phyloP scores from a whole-genome alignment of 2,329 filamentous ascomycete species.

The Penicillium italicum region DNA sequence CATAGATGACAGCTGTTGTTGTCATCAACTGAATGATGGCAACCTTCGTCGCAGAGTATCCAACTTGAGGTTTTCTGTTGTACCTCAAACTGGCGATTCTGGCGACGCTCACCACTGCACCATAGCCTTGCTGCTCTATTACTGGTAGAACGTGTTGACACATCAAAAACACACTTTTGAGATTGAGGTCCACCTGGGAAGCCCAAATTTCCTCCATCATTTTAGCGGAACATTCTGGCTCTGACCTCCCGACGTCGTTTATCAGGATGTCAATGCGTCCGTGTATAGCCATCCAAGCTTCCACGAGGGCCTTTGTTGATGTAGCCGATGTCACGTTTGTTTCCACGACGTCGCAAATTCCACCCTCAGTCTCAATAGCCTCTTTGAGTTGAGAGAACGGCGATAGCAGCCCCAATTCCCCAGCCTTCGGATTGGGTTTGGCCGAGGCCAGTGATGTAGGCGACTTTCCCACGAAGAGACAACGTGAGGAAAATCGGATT shows the following conservation, averaged over 20 bases:
- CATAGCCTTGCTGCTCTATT: constrained; percentile 25
- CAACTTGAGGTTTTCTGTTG: constrained; percentile 52
- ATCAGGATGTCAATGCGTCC: constrained; percentile 59
- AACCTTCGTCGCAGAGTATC: constrained; percentile 53
- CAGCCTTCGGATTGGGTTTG: constrained; percentile 44
- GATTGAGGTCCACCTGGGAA: constrained; percentile 52
- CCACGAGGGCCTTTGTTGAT: constrained; percentile 52
- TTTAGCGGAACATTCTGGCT: constrained; percentile 50
- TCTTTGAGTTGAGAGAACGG: constrained; percentile 46
- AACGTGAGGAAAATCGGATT: not conserved
- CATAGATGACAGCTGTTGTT: constrained; percentile 47
- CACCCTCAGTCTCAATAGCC: constrained; percentile 35
- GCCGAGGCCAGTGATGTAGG: constrained; percentile 27
- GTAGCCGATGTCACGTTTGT: constrained; percentile 52
- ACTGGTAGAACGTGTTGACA: constrained; percentile 40
- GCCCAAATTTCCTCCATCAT: constrained; percentile 53
- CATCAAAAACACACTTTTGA: constrained; percentile 55
- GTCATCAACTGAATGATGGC: constrained; percentile 52
- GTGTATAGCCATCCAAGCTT: constrained; percentile 51
- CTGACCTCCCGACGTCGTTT: constrained; percentile 59
- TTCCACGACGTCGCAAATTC: constrained; percentile 42
- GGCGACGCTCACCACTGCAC: constrained; percentile 49
- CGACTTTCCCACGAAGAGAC: constrained; percentile 18
- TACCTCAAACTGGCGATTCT: constrained; percentile 54
- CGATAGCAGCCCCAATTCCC: constrained; percentile 52